phyloP scores from a whole-genome alignment of 2,329 filamentous ascomycete genomes.

The Aspergillus unguis region DNA sequence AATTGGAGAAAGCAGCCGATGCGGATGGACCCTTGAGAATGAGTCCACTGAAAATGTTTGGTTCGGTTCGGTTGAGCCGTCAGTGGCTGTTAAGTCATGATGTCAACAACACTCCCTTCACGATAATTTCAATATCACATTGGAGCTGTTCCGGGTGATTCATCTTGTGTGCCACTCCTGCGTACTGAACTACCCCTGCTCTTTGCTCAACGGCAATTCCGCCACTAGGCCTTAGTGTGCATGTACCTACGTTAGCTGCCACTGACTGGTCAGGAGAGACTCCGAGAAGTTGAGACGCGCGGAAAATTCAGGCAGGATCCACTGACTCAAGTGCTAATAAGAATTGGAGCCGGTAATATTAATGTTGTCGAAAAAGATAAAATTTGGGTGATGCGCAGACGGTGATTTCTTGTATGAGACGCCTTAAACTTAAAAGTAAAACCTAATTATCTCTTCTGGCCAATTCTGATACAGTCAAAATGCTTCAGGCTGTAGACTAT shows the following conservation, averaged over 20 bases:
- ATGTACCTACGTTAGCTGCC: slow-evolving; percentile 6
- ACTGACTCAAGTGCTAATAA: background rate
- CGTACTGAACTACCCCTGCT: background rate
- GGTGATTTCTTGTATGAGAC: too few species aligned
- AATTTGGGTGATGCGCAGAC: too few species aligned
- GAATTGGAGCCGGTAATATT: background rate
- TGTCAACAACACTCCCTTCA: background rate
- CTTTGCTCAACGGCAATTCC: slow-evolving; percentile 1
- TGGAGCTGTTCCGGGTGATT: too few species aligned
- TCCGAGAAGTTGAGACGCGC: background rate
- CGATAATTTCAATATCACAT: too few species aligned
- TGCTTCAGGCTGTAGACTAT: too few species aligned
- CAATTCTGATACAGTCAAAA: too few species aligned
- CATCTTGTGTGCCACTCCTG: too few species aligned
- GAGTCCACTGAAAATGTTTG: background rate
- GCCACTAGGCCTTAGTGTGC: slow-evolving; percentile 1
- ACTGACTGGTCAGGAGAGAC: background rate
- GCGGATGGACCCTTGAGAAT: background rate
- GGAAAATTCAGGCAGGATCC: background rate
- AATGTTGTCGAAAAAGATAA: background rate
- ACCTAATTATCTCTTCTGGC: too few species aligned
- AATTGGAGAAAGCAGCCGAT: background rate
- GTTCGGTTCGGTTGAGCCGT: background rate
- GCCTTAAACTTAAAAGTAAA: too few species aligned
- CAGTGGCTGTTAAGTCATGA: background rate